These are phyloP conservation scores for Primulina eburnea DNA, from an alignment of 257 asterid genomes.

Conservation along the genomic window DNA sequence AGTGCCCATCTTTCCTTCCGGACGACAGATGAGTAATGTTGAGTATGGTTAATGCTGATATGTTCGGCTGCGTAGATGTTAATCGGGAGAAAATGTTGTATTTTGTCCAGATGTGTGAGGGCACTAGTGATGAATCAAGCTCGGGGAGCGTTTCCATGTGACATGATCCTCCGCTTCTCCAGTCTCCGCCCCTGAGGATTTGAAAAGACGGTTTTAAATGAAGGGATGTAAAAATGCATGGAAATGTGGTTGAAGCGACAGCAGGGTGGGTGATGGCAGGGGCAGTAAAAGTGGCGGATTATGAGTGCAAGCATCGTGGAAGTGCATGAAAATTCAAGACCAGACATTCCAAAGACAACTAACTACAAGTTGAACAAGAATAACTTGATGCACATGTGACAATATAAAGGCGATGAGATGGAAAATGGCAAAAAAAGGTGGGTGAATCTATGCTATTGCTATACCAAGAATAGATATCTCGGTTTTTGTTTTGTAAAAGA, in stretches of 20 bases:
- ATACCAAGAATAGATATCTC: too few species aligned
- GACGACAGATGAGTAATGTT: slow-evolving; percentile 70
- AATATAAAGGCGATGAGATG: not conserved
- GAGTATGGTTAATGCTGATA: slow-evolving; percentile 43
- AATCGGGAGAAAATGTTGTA: slow-evolving; percentile 44
- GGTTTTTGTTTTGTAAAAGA: too few species aligned
- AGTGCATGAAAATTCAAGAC: too few species aligned
- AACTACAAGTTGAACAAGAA: not conserved
- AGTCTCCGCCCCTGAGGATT: slow-evolving; percentile 76
- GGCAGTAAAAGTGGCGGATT: too few species aligned
- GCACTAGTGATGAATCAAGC: slow-evolving; percentile 61
- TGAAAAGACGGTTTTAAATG: not conserved
- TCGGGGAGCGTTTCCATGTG: slow-evolving; percentile 81
- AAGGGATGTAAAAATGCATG: not conserved
- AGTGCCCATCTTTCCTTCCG: slow-evolving; percentile 83
- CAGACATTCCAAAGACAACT: not conserved
- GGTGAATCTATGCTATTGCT: too few species aligned
- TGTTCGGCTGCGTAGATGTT: slow-evolving; percentile 31
- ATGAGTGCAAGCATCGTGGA: too few species aligned
- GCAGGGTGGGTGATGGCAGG: too few species aligned
- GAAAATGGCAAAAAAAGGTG: not conserved
- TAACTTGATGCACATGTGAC: not conserved
- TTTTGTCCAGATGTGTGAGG: slow-evolving; percentile 60
- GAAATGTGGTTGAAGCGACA: not conserved
- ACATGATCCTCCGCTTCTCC: slow-evolving; percentile 80